phyloP scores from a whole-genome alignment of 2,329 filamentous ascomycete species.

The Alternaria sp. region DNA sequence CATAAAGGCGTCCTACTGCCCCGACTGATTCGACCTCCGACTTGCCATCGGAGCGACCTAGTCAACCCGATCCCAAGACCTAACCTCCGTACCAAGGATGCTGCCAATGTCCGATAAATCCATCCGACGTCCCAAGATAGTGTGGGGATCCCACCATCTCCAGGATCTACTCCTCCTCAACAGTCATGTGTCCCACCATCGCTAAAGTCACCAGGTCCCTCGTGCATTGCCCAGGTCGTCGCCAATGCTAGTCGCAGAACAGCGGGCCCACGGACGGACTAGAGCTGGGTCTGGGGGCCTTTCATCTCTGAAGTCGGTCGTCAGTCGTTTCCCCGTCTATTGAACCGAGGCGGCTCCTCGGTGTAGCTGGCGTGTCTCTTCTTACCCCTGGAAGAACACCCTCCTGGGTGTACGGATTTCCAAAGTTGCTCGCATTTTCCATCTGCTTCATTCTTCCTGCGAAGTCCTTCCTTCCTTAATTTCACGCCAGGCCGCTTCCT shows the following conservation, averaged over 20 bases:
- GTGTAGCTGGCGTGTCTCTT: neutral
- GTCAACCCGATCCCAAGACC: conserved; percentile 3
- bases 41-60: neutral
- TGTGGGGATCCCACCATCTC: conserved; percentile 9
- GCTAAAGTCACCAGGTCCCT: neutral
- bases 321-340: neutral
- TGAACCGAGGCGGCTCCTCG: neutral
- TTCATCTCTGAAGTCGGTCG: neutral
- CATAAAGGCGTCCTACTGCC: neutral
- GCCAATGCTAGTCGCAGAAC: conserved; percentile 1
- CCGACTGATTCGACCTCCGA: neutral
- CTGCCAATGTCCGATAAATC: conserved; percentile 7
- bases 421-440: neutral
- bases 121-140: neutral
- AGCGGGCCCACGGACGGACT: neutral
- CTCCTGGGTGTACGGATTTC: neutral
- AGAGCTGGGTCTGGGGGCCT: neutral
- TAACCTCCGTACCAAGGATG: neutral
- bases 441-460: neutral
- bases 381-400: neutral
- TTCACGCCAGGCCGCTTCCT: neutral
- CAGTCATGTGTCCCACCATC: conserved; percentile 13
- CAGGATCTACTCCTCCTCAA: conserved; percentile 1
- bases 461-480: neutral
- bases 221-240: neutral